Conservation (phyloP, 1,284 basidiomycete genomes). For the Lentinula novae-zelandiae region DNA sequence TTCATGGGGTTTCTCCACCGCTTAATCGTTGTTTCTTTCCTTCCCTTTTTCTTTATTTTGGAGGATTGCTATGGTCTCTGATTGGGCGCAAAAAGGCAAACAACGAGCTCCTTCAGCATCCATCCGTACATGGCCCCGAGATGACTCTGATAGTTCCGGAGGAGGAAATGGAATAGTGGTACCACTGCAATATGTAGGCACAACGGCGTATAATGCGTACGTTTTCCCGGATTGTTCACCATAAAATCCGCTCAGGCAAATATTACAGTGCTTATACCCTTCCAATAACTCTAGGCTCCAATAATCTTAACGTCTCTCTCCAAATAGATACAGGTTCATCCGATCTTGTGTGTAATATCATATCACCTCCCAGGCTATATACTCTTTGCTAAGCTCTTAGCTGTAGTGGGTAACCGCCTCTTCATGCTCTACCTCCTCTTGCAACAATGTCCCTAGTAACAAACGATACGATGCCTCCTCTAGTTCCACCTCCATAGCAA, state of each 20-base stretch:
- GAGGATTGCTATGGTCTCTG: conserved; percentile 4
- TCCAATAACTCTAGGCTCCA: conserved; percentile 46
- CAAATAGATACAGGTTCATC: conserved; percentile 77
- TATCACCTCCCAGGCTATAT: background rate
- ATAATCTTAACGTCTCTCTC: conserved; percentile 47
- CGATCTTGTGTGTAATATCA: conserved; percentile 51
- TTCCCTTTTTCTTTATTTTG: background rate
- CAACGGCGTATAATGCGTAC: conserved; percentile 49
- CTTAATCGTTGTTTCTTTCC: background rate
- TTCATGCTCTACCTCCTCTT: conserved; percentile 46
- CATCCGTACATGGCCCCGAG: conserved; percentile 3
- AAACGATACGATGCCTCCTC: conserved; percentile 48
- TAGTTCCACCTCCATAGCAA: conserved; percentile 29
- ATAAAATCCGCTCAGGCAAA: background rate
- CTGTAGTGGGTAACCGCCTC: conserved; percentile 63
- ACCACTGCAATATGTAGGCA: conserved; percentile 46
- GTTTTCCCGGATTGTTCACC: conserved; percentile 17
- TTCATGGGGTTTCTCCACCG: background rate
- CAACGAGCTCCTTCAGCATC: conserved; percentile 12
- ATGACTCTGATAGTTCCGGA: conserved; percentile 31
- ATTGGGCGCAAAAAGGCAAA: conserved; percentile 13
- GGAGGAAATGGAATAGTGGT: conserved; percentile 47
- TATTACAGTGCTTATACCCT: conserved; percentile 45
- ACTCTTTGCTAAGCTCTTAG: background rate
- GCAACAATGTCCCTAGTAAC: conserved; percentile 35